Conservation (phyloP, 352 stramenopile genomes). For the Globisporangium paddicum region DNA sequence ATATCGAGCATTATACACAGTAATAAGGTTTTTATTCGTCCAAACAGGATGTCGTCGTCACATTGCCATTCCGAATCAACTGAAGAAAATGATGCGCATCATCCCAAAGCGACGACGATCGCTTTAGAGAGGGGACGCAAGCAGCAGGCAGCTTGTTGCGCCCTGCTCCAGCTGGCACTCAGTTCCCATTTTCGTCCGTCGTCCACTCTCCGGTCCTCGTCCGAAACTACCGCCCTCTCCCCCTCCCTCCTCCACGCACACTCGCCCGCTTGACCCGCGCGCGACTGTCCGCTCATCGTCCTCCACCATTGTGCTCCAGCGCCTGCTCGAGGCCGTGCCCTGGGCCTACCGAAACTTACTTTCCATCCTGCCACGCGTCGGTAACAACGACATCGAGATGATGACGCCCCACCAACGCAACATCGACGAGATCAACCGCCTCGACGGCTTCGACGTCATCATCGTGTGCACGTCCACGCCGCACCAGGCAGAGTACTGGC, state of each 20-base stretch:
- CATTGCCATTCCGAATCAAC: background rate
- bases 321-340: constrained; percentile 3
- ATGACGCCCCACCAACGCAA: constrained; percentile 62
- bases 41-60: background rate
- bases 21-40: background rate
- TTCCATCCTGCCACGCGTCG: constrained; percentile 1
- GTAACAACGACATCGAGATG: background rate
- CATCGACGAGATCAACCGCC: constrained; percentile 82
- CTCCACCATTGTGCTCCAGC: constrained; percentile 15
- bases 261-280: background rate
- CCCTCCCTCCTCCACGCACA: background rate
- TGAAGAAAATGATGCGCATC: background rate
- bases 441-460: constrained; percentile 94
- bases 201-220: background rate
- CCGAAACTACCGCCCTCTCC: constrained; percentile 11
- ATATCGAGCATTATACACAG: background rate
- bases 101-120: background rate
- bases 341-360: constrained; percentile 12
- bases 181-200: constrained; percentile 16
- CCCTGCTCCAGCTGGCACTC: background rate
- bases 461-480: constrained; percentile 97
- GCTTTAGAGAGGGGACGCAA: background rate
- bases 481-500: constrained; percentile 96
- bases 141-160: no score
- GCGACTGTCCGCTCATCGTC: background rate